Base-by-base conservation (phyloP, 1,139 yeast genomes). In the Protomyces arabidopsidicola region DNA sequence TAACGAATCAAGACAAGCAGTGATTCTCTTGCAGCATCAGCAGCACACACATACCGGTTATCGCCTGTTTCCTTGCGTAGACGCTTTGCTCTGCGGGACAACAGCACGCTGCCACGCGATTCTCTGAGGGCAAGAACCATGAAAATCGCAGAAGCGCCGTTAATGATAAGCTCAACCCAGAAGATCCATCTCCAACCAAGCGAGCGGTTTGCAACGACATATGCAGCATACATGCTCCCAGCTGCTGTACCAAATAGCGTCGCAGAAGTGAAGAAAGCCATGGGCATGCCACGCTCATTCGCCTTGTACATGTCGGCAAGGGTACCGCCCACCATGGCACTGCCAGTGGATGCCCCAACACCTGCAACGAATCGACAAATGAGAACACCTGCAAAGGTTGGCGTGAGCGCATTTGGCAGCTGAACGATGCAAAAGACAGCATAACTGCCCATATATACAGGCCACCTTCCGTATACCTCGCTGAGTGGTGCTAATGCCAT, bases 291-390 rank as follows among this genome's bases (percentile, higher is more conserved):
- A 56, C 89, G 76, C 55, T 81, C 78, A 85, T 87, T 69, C 83
- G 76, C 76, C 86, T 84, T 76, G 85, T 88, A 62, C 81, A 78
- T 75, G 75, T 90, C 97, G 65, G 87, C 81, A 67, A 90, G 81
- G 3, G 96, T 84, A 66, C 96, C 97, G 66, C 93, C 95, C 10
- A 93, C 96, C 69, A 89, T 84, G 3, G 96, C 85, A 72, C 90
- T 79, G 0, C 95, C 90, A 5, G 97, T 97, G 3, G 93, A 84
- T 0, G 95, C 88, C 65, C 87, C 79, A 38, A 86, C 79, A 2
- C 97, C 97, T 45, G 90, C 82, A 48, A 64, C 39, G 57, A 85
- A 81, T 45, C 90, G 77, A 64, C 82, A 81, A 3, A 84, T 80
- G 67, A 85, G 77, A 71, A 86, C 74, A 68, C 84, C 86, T 0